Evolutionary conservation across 2,329 filamentous ascomycete species (phyloP).

Genomic region (Mollisia scopiformis): DNA sequence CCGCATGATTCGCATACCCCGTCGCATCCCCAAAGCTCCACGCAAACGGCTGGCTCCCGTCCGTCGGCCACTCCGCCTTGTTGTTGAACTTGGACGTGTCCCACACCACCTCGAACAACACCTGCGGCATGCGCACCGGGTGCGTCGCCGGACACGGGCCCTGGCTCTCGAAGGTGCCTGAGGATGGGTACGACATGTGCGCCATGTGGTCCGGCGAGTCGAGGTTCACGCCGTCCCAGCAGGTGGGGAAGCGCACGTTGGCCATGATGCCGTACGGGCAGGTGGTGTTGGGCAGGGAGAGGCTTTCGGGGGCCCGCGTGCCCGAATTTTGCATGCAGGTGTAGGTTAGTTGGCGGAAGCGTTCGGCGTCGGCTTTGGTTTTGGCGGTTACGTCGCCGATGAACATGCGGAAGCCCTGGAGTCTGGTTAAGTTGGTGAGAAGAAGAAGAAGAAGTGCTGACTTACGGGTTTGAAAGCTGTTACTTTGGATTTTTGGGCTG

Average conservation of each 20-base stretch:
- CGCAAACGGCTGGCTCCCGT: slow-evolving; percentile 47
- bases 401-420: slow-evolving; percentile 48
- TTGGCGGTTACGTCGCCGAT: slow-evolving; percentile 43
- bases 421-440: too few species aligned
- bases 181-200: slow-evolving; percentile 32
- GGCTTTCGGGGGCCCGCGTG: slow-evolving; percentile 43
- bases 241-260: slow-evolving; percentile 38
- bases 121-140: slow-evolving; percentile 50
- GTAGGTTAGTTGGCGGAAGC: slow-evolving; percentile 47
- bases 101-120: slow-evolving; percentile 54
- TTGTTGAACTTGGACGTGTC: slow-evolving; percentile 48
- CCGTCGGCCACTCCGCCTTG: slow-evolving; percentile 46
- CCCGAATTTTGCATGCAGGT: slow-evolving; percentile 43
- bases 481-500: slow-evolving; percentile 38
- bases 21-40: slow-evolving; percentile 48
- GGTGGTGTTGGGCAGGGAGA: slow-evolving; percentile 39
- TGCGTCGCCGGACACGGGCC: slow-evolving; percentile 35
- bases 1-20: slow-evolving; percentile 53
- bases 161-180: slow-evolving; percentile 24
- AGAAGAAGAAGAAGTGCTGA: too few species aligned
- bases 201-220: slow-evolving; percentile 45
- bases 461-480: slow-evolving; percentile 43
- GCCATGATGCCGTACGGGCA: slow-evolving; percentile 38
- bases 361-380: slow-evolving; percentile 40
- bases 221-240: slow-evolving; percentile 54